A percentile compares a stretch with the other conserved stretches of the same genome.
These are phyloP conservation scores for Scutellaria galericulata DNA, from an alignment of 257 asterid species.

Conservation along the genomic window DNA sequence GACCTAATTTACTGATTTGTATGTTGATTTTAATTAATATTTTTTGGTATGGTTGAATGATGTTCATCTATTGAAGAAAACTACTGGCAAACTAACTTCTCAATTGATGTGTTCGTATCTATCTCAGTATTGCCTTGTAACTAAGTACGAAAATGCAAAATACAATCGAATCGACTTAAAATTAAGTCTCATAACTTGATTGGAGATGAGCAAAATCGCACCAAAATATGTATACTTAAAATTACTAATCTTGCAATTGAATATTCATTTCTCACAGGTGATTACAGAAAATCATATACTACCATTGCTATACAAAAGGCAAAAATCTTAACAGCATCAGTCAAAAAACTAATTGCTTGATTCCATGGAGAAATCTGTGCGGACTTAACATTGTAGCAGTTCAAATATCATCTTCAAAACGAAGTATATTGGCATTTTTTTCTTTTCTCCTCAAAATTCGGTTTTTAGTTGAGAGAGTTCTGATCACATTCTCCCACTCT, in stretches of 20 bases:
- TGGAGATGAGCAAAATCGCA: conserved; percentile 6
- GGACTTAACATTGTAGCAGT: conserved; percentile 5
- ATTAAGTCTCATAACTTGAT: not conserved
- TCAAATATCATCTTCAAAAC: conserved; percentile 33
- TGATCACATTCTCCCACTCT: conserved; percentile 68
- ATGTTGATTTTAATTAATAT: no score
- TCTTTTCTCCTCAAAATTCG: conserved; percentile 43
- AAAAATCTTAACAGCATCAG: conserved; percentile 38
- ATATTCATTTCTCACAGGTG: conserved; percentile 34
- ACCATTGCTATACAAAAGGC: conserved; percentile 47
- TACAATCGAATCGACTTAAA: not conserved
- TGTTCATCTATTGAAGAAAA: no score
- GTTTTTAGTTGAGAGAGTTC: conserved; percentile 49
- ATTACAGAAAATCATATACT: conserved; percentile 34
- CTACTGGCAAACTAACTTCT: no score
- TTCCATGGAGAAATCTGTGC: conserved; percentile 1
- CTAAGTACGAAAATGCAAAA: no score
- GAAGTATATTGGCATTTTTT: conserved; percentile 29
- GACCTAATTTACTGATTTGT: no score
- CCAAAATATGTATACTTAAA: conserved; percentile 33
- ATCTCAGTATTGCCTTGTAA: no score
- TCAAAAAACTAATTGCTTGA: conserved; percentile 29
- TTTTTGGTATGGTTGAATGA: not conserved
- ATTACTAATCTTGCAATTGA: conserved; percentile 33
- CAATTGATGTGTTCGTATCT: no score